Base-by-base conservation (phyloP, 2,329 filamentous ascomycete genomes). In the Macrophomina tecta region DNA sequence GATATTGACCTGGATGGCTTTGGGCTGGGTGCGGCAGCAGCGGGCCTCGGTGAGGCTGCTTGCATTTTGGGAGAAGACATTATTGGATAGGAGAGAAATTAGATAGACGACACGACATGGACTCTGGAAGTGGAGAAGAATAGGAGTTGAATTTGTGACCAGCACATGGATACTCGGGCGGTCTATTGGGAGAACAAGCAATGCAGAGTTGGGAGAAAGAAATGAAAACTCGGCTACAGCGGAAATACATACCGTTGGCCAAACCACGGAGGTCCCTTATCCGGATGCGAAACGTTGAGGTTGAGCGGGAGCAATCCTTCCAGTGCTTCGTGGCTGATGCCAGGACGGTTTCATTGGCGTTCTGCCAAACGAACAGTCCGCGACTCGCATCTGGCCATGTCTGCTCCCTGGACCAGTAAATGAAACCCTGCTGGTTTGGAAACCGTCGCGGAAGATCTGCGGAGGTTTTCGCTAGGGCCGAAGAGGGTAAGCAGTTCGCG, bases 121-220 rank as follows among this genome's bases (percentile, higher is more conserved):
- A 16, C 42, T 45, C 42, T 45, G 45, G 16, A 32, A n/a, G 11
- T 28, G 14, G 7, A 53, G 8, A 5, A 5, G 32, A 28, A 28
- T 11, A 30, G 48, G 51, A 9, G 62, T 56, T 65, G 56, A 38
- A 46, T 23, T 46, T 34, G 62, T 55, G 62, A 38, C 62, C 62
- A 65, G 62, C 62, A 65, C 61, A 64, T 42, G 30, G 8, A 46
- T 64, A 64, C 34, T 48, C 48, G 34, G n/a, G 53, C 53, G 53
- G 53, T 42, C 53, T 32, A 30, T 18, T 16, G 18, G 38, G 6
- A 38, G 53, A 30, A 40, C 11, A 18, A 3, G 53, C n/a, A 9
- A 4, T 5, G 36, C 18, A 36, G 18, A 32, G 12, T 23, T 28
- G 52, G 38, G 36, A 36, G 42, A 58, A 36, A 28, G 30, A 23